A percentile compares a stretch with the other conserved stretches of the same genome.
These are phyloP conservation scores for Cutaneotrichosporon sp. DNA, from an alignment of 1,284 basidiomycete species.

Conservation along the genomic window DNA sequence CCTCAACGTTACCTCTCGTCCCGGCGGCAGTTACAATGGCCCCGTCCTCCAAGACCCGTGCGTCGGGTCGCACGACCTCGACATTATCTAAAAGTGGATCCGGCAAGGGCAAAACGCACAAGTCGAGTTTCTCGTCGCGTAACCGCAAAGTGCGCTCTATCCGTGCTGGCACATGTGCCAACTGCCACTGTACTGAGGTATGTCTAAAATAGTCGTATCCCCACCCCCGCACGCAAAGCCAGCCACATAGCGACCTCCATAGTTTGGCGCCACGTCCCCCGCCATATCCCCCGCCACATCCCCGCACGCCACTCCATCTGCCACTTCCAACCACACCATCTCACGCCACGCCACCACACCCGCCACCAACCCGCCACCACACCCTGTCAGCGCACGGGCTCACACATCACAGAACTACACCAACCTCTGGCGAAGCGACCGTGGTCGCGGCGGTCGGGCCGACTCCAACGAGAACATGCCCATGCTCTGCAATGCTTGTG, in stretches of 20 bases:
- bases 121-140: no score
- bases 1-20: no score
- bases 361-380: neutral
- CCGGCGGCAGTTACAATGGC: neutral
- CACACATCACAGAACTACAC: conserved; percentile 9
- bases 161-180: conserved; percentile 4
- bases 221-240: no score
- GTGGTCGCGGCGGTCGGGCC: neutral
- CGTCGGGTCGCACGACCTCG: neutral
- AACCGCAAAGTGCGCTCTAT: neutral
- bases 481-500: conserved; percentile 21
- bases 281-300: no score
- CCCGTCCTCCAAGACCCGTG: neutral
- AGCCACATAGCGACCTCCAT: no score
- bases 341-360: neutral
- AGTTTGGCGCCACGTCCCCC: no score
- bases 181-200: conserved; percentile 5
- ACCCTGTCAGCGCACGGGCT: neutral
- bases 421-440: conserved; percentile 15
- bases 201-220: neutral
- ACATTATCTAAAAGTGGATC: neutral
- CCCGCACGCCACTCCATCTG: neutral
- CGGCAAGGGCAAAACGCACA: neutral
- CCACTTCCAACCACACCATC: neutral
- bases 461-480: neutral